These are phyloP conservation scores for Ophiostoma australiae DNA, from an alignment of 2,329 filamentous ascomycete genomes.

Conservation along the genomic window DNA sequence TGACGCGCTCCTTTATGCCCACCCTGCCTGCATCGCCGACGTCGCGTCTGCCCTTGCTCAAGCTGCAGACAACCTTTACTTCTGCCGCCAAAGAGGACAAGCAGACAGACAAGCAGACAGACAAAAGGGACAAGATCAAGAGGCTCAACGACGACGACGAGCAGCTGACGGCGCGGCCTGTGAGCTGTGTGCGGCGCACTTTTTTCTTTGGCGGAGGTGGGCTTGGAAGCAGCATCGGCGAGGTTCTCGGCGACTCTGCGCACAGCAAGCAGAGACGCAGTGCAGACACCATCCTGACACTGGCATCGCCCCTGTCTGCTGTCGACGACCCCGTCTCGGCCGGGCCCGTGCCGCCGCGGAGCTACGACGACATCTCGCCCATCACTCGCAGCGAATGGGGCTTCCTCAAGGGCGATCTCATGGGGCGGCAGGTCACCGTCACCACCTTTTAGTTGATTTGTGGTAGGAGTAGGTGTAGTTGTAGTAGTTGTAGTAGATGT, in stretches of 20 bases:
- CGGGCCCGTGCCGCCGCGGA: conserved; percentile 52
- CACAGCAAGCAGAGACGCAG: conserved; percentile 20
- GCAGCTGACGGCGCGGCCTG: conserved; percentile 39
- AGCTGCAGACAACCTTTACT: conserved; percentile 39
- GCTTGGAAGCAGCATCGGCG: conserved; percentile 38
- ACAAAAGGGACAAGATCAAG: conserved; percentile 10
- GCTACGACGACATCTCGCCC: conserved; percentile 58
- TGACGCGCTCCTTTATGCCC: conserved; percentile 1
- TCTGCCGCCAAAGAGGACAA: not conserved
- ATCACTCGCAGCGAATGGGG: conserved; percentile 60
- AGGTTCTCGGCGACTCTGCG: conserved; percentile 34
- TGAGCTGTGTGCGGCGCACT: conserved; percentile 30
- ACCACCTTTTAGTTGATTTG: conserved; percentile 43
- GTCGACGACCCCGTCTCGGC: conserved; percentile 9
- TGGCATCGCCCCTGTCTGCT: conserved; percentile 5
- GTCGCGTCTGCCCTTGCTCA: conserved; percentile 33
- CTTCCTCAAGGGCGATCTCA: conserved; percentile 51
- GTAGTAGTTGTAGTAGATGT: not conserved
- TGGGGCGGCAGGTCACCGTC: conserved; percentile 45
- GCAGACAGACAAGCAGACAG: not conserved
- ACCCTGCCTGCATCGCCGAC: not conserved
- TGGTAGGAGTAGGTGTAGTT: not conserved
- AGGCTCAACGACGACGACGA: conserved; percentile 28
- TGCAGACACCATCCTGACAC: not conserved
- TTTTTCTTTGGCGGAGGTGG: conserved; percentile 30